Percentiles rank a stretch among this genome's conserved stretches.
Evolutionary conservation across 768 basidiomycete species (phyloP).

Genomic region (Cytidiella melzeri): DNA sequence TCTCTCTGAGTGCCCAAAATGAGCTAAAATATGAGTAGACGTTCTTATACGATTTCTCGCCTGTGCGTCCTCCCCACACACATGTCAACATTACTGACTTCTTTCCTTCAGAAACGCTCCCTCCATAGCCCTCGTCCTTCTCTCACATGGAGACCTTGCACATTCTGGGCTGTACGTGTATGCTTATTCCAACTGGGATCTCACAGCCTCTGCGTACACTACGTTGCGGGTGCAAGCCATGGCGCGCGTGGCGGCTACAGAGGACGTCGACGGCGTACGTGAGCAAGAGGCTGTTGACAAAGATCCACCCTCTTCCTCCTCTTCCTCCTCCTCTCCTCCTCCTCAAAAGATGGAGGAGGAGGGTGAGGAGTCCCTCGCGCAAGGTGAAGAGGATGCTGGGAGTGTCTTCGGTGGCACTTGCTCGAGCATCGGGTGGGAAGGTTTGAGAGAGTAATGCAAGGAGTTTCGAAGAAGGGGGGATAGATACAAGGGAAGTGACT

Average conservation of each 20-base stretch:
- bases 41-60: no score
- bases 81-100: no score
- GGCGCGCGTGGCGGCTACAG: constrained; percentile 85
- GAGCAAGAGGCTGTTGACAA: constrained; percentile 62
- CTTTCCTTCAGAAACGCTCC: constrained; percentile 56
- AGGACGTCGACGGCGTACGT: constrained; percentile 79
- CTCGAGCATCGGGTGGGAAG: constrained; percentile 36
- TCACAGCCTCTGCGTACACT: constrained; percentile 88
- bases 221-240: constrained; percentile 95
- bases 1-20: neutral
- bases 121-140: constrained; percentile 80
- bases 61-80: no score
- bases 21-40: no score
- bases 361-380: constrained; percentile 17
- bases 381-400: no score
- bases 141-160: constrained; percentile 88
- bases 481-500: constrained; percentile 59
- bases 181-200: constrained; percentile 80
- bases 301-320: no score
- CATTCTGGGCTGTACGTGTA: constrained; percentile 93
- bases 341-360: neutral
- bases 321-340: neutral
- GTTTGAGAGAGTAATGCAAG: constrained; percentile 72
- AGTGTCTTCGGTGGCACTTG: no score
- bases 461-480: constrained; percentile 60